Percentiles rank a stretch among this genome's conserved stretches.
Conservation (phyloP, 768 basidiomycete genomes). For the Lactifluus hygrophoroides region DNA sequence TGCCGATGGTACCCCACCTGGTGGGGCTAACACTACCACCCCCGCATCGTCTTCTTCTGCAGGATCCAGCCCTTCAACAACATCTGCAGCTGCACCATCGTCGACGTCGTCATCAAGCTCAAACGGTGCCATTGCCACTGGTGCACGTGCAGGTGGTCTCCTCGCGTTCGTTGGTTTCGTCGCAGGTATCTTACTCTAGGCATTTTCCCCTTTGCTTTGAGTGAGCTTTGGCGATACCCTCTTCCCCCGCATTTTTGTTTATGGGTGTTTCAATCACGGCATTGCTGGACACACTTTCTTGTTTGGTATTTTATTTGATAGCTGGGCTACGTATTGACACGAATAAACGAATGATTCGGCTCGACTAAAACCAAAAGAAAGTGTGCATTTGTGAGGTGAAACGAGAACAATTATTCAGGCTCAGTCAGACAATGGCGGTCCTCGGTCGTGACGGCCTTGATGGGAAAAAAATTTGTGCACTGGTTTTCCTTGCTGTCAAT, state of each 20-base stretch:
- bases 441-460: too few species aligned
- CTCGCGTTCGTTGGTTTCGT: conserved; percentile 17
- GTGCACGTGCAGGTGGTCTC: conserved; percentile 1
- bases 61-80: not conserved
- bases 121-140: not conserved
- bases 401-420: too few species aligned
- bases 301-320: conserved; percentile 10
- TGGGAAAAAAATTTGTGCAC: too few species aligned
- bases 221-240: not conserved
- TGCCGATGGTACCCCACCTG: not conserved
- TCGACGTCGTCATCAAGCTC: not conserved
- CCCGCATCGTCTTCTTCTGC: not conserved
- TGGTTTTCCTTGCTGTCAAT: too few species aligned
- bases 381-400: too few species aligned
- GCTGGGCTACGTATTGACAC: conserved; percentile 20
- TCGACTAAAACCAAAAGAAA: not conserved
- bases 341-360: conserved; percentile 8
- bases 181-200: conserved; percentile 17
- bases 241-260: not conserved
- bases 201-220: not conserved
- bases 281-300: not conserved
- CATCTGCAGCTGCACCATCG: not conserved
- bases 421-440: too few species aligned
- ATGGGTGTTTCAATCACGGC: not conserved
- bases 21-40: not conserved